phyloP scores from a whole-genome alignment of 2,329 filamentous ascomycete genomes.

The Nemania diffusa region DNA sequence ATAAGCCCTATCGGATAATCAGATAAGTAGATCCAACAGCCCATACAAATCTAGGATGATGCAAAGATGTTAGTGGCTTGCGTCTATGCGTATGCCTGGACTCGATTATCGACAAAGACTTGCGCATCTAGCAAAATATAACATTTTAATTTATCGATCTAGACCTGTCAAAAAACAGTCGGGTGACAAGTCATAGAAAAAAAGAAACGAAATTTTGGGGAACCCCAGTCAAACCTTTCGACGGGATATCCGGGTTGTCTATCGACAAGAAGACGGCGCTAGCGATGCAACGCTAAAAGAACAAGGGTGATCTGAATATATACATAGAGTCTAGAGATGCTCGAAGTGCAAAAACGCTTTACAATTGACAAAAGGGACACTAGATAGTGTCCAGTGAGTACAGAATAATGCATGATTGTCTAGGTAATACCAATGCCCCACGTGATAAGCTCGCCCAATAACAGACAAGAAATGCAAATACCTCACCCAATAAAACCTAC shows the following conservation, averaged over 20 bases:
- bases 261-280: neutral
- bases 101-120: neutral
- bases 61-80: no score
- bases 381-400: neutral
- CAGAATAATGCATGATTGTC: neutral
- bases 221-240: neutral
- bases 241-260: constrained; percentile 3
- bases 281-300: neutral
- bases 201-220: neutral
- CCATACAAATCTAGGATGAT: no score
- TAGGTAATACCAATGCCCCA: neutral
- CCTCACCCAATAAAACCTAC: constrained; percentile 13
- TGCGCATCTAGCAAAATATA: neutral
- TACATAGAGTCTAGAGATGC: neutral
- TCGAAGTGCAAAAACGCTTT: neutral
- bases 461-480: neutral
- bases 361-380: neutral
- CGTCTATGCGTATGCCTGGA: no score
- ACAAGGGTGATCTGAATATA: neutral
- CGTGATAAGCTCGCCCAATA: constrained; percentile 14
- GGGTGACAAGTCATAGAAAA: constrained; percentile 1
- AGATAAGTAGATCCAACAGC: no score
- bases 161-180: neutral
- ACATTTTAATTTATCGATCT: neutral
- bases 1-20: no score